Evolutionary conservation across 2,329 filamentous ascomycete species (phyloP), one percentile per base, ranked within the genome.

Genomic region (Anthostomella pinea): DNA sequence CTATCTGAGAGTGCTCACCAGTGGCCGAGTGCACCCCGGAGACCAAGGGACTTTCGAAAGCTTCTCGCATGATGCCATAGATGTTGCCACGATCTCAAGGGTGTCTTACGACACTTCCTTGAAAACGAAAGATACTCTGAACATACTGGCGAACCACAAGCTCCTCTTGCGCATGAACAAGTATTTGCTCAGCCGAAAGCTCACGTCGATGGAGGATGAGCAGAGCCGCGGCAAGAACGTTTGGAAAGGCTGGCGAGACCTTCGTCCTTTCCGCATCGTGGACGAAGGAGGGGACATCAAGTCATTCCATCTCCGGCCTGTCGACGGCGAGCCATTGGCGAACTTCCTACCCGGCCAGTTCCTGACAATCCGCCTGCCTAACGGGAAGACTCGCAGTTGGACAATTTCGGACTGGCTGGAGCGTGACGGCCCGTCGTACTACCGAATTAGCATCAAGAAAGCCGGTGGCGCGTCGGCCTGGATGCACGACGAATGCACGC

Each of bases 301-400:
- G 32, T 56, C 51, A n/a, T 56, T 53, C 24, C 46, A 53, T 37
- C 30, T 56, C 16, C 14, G 21, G 24, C 20, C 43, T 3, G 28
- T 32, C 8, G 41, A 50, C n/a, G 42, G 29, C 8, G n/a, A 31
- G 13, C 43, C 46, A 6, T 32, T 53, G 11, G 49, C 50, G 11
- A 46, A 44, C 30, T 52, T 49, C 34, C 24, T 43, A 6, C 52
- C 52, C 1, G 52, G 50, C 5, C 52, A 54, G 30, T 53, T 54
- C 21, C 49, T 54, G 9, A 46, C 52, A 11, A 24, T 53, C 11
- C 43, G 42, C 11, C 40, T 53, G 3, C 51, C 49, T 3, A 31
- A 36, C 6, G 38, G 38, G 6, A 43, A 30, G 21, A 36, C 37
- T 14, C 39, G 51, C 13, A 54, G 32, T 17, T 54, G 52, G 52